Evolutionary conservation across 2,329 filamentous ascomycete species (phyloP).

Genomic region (Xylariaceae sp.): DNA sequence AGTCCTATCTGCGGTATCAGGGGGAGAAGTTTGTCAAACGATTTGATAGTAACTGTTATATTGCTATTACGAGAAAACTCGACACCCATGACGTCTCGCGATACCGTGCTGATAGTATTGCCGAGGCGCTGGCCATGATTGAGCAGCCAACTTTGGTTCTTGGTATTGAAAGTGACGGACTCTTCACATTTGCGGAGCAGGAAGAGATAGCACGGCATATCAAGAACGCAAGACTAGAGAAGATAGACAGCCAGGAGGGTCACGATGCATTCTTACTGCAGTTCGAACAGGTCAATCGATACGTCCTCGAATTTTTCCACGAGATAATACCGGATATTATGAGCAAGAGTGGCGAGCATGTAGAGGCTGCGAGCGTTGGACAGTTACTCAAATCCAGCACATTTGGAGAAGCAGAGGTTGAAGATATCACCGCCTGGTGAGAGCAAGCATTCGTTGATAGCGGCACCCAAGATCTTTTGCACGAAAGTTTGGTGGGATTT

Average conservation of each 20-base stretch:
- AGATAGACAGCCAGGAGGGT: conserved; percentile 90
- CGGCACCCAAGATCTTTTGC: background rate
- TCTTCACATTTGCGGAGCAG: conserved; percentile 97
- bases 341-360: conserved; percentile 52
- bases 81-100: conserved; percentile 95
- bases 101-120: conserved; percentile 64
- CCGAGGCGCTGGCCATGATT: conserved; percentile 75
- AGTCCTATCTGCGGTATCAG: conserved; percentile 96
- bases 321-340: conserved; percentile 88
- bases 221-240: conserved; percentile 72
- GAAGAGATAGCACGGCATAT: conserved; percentile 84
- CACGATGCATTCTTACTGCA: conserved; percentile 96
- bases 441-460: background rate
- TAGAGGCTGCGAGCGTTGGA: conserved; percentile 51
- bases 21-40: conserved; percentile 94
- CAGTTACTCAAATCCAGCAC: conserved; percentile 80
- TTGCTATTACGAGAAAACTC: conserved; percentile 95
- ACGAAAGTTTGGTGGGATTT: too few species aligned
- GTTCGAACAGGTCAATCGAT: conserved; percentile 93
- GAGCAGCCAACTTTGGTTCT: conserved; percentile 87
- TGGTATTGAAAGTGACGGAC: conserved; percentile 90
- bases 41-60: conserved; percentile 98
- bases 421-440: conserved; percentile 94
- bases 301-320: conserved; percentile 79
- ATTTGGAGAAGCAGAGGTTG: conserved; percentile 93